A percentile compares a stretch with the other conserved stretches of the same genome.
Evolutionary conservation across 805 yeast genomes (phyloP).

Genomic region (Wickerhamomyces pijperi): DNA sequence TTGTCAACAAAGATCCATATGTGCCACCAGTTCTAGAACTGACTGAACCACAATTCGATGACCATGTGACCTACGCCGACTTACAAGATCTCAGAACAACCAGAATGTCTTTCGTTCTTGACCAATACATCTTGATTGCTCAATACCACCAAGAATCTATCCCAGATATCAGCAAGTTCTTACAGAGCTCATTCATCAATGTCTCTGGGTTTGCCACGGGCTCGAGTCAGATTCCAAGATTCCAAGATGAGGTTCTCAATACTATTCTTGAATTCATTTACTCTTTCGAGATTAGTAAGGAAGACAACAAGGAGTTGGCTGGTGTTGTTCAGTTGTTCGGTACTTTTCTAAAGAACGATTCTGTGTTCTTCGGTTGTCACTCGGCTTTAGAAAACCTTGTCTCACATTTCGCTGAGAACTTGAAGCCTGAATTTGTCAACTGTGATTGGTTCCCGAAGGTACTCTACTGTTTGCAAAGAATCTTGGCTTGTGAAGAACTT

Average conservation of each 20-base stretch:
- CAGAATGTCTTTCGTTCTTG: conserved; percentile 23
- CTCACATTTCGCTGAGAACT: conserved; percentile 23
- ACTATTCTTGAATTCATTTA: conserved; percentile 25
- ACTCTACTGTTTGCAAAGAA: conserved; percentile 41
- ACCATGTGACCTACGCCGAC: conserved; percentile 28
- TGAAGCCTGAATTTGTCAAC: conserved; percentile 28
- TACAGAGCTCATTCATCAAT: conserved; percentile 22
- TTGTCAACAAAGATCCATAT: conserved; percentile 15
- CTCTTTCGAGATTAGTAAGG: conserved; percentile 23
- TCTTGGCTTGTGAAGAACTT: conserved; percentile 38
- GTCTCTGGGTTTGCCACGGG: conserved; percentile 21
- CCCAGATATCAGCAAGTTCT: conserved; percentile 27
- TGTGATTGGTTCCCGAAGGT: conserved; percentile 51
- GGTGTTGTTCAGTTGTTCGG: conserved; percentile 33
- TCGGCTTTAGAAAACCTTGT: conserved; percentile 25
- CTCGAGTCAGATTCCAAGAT: conserved; percentile 12
- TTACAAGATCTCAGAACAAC: conserved; percentile 27
- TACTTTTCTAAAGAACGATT: conserved; percentile 27
- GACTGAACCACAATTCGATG: conserved; percentile 27
- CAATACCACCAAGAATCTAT: conserved; percentile 31
- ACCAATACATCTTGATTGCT: conserved; percentile 30
- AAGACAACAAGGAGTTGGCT: conserved; percentile 22
- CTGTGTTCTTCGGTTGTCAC: conserved; percentile 25
- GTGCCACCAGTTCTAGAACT: conserved; percentile 18
- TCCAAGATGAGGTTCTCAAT: conserved; percentile 25